Evolutionary conservation across 2,329 filamentous ascomycete species (phyloP), one percentile per base, ranked within the genome.

Genomic region (Lizonia empirigonia): DNA sequence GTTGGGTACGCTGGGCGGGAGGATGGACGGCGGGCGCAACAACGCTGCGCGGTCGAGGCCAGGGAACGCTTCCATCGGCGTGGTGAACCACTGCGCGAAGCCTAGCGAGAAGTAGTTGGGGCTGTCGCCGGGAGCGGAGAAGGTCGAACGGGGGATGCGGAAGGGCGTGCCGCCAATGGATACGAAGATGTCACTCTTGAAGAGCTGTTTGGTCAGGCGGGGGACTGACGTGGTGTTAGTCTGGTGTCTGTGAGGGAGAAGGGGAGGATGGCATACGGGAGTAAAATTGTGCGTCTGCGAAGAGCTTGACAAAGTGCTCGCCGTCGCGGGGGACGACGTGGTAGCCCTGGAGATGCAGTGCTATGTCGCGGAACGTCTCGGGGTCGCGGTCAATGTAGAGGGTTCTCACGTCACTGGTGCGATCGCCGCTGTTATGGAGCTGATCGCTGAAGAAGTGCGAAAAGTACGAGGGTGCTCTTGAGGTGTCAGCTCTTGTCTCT

Each of bases 311-410:
- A 73, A 93, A 97, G 73, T 97, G 90, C 45, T 85, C 84, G 41
- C 89, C 89, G 75, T 96, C 88, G 56, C 84, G 83, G 2, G 93
- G 92, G 48, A 82, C 81, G 53, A 97, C 83, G 76, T 96, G 88
- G 72, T 97, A 97, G 36, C 93, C 82, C 77, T 96, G 92, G 18
- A 97, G 80, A 78, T 97, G 92, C 47, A 92, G 80, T 29, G 89
- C 88, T 58, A 97, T 97, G 68, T 97, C 91, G 65, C 82, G 83
- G 72, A 97, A 97, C 0, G 91, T 97, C 12, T 80, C 80, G 0
- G 93, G 92, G 73, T 97, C 93, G 55, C 93, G 88, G 73, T 97
- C 93, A 67, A 97, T 97, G 75, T 97, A 97, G 6, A 97, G 80
- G 0, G 93, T 96, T 60, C 88, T 86, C 51, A 96, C 74, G 44